Conservation (phyloP, 2,329 filamentous ascomycete genomes). For the Ophiostoma sp. region DNA sequence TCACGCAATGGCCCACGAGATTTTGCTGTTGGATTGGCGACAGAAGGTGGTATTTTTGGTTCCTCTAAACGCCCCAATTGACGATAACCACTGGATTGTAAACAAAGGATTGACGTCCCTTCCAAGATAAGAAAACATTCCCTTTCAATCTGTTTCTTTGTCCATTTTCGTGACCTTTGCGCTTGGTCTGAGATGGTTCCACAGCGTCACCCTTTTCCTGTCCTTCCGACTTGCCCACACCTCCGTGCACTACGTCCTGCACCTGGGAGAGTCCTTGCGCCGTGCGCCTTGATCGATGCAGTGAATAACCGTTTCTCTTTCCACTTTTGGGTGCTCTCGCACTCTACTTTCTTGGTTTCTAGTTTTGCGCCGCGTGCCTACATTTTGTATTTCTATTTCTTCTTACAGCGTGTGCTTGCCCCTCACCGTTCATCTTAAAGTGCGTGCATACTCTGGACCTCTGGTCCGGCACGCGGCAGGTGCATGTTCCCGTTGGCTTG, state of each 20-base stretch:
- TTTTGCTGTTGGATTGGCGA: neutral
- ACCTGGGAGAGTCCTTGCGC: neutral
- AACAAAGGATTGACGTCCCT: neutral
- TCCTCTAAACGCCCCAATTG: neutral
- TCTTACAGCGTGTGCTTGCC: neutral
- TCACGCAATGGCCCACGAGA: neutral
- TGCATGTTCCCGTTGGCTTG: conserved; percentile 15
- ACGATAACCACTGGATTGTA: neutral
- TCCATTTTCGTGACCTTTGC: neutral
- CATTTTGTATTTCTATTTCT: neutral
- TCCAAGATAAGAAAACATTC: neutral
- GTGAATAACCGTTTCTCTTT: neutral
- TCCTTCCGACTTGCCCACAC: neutral
- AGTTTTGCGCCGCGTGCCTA: neutral
- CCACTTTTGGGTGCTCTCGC: neutral
- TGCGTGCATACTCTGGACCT: neutral
- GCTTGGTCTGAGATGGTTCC: neutral
- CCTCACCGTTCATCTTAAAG: neutral
- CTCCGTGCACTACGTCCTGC: neutral
- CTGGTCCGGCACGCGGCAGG: conserved; percentile 6
- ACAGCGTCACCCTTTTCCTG: neutral
- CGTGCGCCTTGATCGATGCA: neutral
- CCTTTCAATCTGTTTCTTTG: neutral
- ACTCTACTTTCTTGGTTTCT: neutral
- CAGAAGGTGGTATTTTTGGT: neutral